These are phyloP conservation scores for Flagelloscypha sp. DNA, from an alignment of 768 basidiomycete species.

Conservation along the genomic window DNA sequence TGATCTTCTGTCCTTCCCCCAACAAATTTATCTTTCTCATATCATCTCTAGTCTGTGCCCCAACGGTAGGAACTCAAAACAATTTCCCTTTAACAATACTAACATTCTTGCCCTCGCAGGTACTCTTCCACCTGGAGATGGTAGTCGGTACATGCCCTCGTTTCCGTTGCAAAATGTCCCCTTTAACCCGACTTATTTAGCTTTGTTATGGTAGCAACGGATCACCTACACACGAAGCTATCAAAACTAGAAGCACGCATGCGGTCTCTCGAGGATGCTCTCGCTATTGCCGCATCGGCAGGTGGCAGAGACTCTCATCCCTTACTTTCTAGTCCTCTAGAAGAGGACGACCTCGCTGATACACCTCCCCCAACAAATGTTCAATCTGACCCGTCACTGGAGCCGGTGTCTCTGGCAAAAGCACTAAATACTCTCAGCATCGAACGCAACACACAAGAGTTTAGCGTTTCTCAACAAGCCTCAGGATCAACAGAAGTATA, in stretches of 20 bases:
- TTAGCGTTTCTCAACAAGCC: slow-evolving; percentile 33
- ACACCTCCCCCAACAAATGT: slow-evolving; percentile 20
- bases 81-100: not conserved
- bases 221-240: slow-evolving; percentile 42
- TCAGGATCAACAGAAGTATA: slow-evolving; percentile 42
- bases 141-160: slow-evolving; percentile 30
- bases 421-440: slow-evolving; percentile 38
- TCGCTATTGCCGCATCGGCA: slow-evolving; percentile 37
- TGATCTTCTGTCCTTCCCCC: not conserved
- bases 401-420: slow-evolving; percentile 21
- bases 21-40: not conserved
- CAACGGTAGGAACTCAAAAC: slow-evolving; percentile 30
- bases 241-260: slow-evolving; percentile 40
- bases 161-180: not conserved
- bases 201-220: slow-evolving; percentile 45
- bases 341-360: slow-evolving; percentile 25
- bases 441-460: too few species aligned
- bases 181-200: slow-evolving; percentile 16
- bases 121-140: slow-evolving; percentile 47
- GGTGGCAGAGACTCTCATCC: slow-evolving; percentile 34
- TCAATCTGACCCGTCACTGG: slow-evolving; percentile 15
- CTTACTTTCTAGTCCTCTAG: slow-evolving; percentile 21
- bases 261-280: slow-evolving; percentile 46
- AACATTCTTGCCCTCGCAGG: slow-evolving; percentile 20
- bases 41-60: slow-evolving; percentile 33